Base-by-base conservation (phyloP, 768 basidiomycete species). In the Termitomyces sp. region DNA sequence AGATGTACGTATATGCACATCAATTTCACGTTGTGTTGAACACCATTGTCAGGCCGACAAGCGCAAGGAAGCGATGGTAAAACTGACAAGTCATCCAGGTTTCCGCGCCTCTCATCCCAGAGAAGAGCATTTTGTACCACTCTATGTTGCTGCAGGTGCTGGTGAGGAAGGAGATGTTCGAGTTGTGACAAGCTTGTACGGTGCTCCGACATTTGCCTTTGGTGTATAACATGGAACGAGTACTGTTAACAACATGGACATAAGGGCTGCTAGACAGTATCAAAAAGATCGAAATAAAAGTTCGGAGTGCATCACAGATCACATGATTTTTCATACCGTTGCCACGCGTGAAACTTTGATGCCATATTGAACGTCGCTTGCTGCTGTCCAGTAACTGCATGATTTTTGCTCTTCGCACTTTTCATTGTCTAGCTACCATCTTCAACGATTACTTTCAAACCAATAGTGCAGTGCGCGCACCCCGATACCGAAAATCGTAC, bases 71-170 rank as follows among this genome's bases (percentile, higher is more conserved):
- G 83, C 81, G 5, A 67, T 92, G 72, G 57, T 82, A 53, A 69
- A 71, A 9, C 72, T 94, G 57, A 73, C 77, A 9, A 71, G 72
- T 44, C 88, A 92, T 62, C 70, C 74, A 4, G 80, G 80, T 9
- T 93, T 89, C 76, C 78, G 84, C 4, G 65, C 74, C 0, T 81
- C 85, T 28, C 88, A 94, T 63, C 92, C 90, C 1, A 78, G 87
- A 3, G 84, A 85, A 61, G 92, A 94, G 30, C 91, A 93, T 65
- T 90, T 93, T 64, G 75, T 92, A 16, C 91, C 92, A 10, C 60
- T 93, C 16, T 90, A 91, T 67, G 76, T 92, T 43, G 88, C 86
- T 3, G 86, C 83, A 3, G 90, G 88, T 3, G 90, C 88, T 8
- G 86, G 84, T 9, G 86, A 82, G 44, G 76, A 74, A 6, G 84